A percentile compares a stretch with the other conserved stretches of the same genome.
These are phyloP conservation scores for Nicotiana paniculata DNA, from an alignment of 257 asterid genomes.

Conservation along the genomic window DNA sequence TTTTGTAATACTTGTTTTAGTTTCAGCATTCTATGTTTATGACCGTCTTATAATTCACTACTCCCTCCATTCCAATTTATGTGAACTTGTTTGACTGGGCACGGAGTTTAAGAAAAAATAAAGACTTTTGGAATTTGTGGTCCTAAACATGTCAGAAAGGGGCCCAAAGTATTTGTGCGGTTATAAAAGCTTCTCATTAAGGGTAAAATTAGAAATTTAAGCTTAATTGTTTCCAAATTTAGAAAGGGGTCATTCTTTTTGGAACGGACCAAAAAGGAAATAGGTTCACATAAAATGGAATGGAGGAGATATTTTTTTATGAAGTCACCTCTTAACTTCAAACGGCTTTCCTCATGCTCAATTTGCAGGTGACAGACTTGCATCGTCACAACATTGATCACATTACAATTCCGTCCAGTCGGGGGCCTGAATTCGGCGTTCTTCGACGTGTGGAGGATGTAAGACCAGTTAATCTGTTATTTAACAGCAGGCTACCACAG, in stretches of 20 bases:
- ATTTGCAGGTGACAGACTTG: constrained; percentile 65
- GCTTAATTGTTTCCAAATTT: no score
- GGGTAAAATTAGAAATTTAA: no score
- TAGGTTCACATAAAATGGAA: no score
- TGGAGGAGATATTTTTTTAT: neutral
- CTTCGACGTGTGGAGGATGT: constrained; percentile 95
- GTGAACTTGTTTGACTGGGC: no score
- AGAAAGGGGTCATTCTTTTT: no score
- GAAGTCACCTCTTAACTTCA: neutral
- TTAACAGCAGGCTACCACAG: neutral
- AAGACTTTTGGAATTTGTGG: no score
- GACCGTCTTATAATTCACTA: neutral
- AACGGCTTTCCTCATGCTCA: neutral
- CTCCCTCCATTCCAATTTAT: no score
- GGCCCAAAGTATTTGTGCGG: no score
- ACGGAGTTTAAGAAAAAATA: no score
- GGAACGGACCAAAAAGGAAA: no score
- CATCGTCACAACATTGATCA: constrained; percentile 96
- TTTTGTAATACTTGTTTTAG: neutral
- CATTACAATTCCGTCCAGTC: constrained; percentile 79
- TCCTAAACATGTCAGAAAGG: no score
- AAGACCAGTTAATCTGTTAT: constrained; percentile 9
- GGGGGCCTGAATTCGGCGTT: constrained; percentile 76
- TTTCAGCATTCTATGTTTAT: neutral
- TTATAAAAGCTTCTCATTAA: no score